Evolutionary conservation across 805 yeast genomes (phyloP), one percentile per base, ranked within the genome.

Genomic region (Lachancea quebecensis): DNA sequence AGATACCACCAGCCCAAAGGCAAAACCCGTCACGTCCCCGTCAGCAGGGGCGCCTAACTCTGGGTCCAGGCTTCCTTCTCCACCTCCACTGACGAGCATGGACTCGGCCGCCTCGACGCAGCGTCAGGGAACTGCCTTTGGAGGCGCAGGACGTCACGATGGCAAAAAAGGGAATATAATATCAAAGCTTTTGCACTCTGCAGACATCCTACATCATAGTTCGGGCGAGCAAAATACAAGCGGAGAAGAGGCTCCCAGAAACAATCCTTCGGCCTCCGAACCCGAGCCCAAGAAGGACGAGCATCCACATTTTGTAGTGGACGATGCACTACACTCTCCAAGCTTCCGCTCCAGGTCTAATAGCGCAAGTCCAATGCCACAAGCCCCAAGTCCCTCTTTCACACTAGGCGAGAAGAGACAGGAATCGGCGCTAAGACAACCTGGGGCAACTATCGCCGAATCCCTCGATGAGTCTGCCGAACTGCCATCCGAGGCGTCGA

Each of bases 261-360:
- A 33, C n/a, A 18, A 40, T 7, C 36, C 44, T n/a, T 40, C 30
- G 27, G 30, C 42, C 2, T 33, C 38, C 10, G 43, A 39, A 3
- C 8, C 35, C 11, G 47, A 44, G 18, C 15, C 36, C 3, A 39
- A 35, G 37, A 36, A 49, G 16, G 58, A 85, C 0, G 81, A 82
- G 50, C 95, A 85, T 64, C 89, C 93, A 0, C 95, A 85, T 64
- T 85, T 85, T 59, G 75, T 74, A 17, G 65, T 52, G 8, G 60
- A 56, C 38, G 57, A 58, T 41, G 46, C 49, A 10, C 43, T 57
- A 27, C 62, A 57, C 39, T 51, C 53, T 1, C 51, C 53, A 12
- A 44, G 41, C 3, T 41, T 50, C 14, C 48, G 56, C 32, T 56
- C 62, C 1, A 50, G 60, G 28, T 47, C 54, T 10, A 50, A 48